Evolutionary conservation across 2,329 filamentous ascomycete species (phyloP).

Genomic region (Hypoxylon sp.): DNA sequence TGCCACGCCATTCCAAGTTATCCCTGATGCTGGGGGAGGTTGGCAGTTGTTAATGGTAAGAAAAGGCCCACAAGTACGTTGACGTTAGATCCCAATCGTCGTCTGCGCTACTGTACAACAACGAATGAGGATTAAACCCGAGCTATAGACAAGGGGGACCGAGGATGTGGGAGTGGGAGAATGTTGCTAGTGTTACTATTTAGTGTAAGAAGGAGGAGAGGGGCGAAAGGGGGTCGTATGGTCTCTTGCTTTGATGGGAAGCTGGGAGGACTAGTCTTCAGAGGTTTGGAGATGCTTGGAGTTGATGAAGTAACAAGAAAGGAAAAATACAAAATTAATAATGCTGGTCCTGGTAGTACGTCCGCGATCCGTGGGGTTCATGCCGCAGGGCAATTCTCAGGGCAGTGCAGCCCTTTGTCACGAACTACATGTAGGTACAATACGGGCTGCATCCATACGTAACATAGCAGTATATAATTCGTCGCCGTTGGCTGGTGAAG

Average conservation of each 20-base stretch:
- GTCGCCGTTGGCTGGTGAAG: conserved; percentile 25
- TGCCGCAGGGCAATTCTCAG: conserved; percentile 26
- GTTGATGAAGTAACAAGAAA: conserved; percentile 32
- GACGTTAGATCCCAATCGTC: conserved; percentile 40
- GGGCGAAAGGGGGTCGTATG: conserved; percentile 30
- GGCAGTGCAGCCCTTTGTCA: conserved; percentile 26
- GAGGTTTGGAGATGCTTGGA: conserved; percentile 27
- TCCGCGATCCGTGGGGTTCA: conserved; percentile 40
- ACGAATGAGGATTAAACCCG: conserved; percentile 39
- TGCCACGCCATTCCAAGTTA: conserved; percentile 39
- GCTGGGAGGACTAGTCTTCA: conserved; percentile 23
- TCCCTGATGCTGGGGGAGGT: conserved; percentile 38
- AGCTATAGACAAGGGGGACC: conserved; percentile 35
- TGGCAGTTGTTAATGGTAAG: conserved; percentile 40
- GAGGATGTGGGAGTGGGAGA: conserved; percentile 31
- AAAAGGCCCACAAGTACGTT: conserved; percentile 41
- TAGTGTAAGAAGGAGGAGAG: conserved; percentile 24
- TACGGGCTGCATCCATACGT: conserved; percentile 36
- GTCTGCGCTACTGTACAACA: conserved; percentile 34
- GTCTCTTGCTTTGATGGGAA: conserved; percentile 27
- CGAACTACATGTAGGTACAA: conserved; percentile 44
- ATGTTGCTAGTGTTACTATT: conserved; percentile 28
- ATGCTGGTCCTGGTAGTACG: conserved; percentile 18
- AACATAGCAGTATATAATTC: conserved; percentile 29
- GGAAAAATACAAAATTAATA: conserved; percentile 15